Evolutionary conservation across 2,329 filamentous ascomycete species (phyloP).

Genomic region (Fusarium coffeatum): DNA sequence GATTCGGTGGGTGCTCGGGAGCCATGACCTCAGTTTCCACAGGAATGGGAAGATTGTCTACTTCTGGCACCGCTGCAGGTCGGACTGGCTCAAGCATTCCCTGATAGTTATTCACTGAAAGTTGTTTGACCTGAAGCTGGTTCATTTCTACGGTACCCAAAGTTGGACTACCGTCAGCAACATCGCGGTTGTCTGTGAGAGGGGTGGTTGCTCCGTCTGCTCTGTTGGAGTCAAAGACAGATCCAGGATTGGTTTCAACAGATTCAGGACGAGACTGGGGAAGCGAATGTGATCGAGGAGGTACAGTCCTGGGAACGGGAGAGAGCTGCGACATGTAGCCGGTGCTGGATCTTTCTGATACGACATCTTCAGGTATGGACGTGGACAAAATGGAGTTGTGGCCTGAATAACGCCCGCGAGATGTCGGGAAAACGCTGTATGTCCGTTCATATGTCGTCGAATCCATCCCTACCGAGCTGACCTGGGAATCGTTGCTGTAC

Average conservation of each 20-base stretch:
- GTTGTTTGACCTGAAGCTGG: constrained; percentile 29
- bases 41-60: constrained; percentile 45
- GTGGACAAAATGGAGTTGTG: constrained; percentile 42
- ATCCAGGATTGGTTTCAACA: constrained; percentile 41
- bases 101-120: constrained; percentile 34
- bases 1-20: constrained; percentile 33
- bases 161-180: constrained; percentile 42
- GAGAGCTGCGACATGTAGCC: constrained; percentile 34
- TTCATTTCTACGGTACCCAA: constrained; percentile 41
- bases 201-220: constrained; percentile 38
- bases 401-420: constrained; percentile 39
- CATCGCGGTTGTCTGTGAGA: constrained; percentile 39
- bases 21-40: constrained; percentile 36
- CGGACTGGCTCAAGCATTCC: constrained; percentile 19
- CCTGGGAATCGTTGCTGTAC: constrained; percentile 39
- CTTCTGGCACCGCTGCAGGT: constrained; percentile 21
- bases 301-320: constrained; percentile 26
- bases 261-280: constrained; percentile 45
- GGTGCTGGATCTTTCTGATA: constrained; percentile 35
- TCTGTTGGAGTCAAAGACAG: constrained; percentile 41
- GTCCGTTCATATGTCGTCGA: constrained; percentile 34
- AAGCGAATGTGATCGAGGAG: constrained; percentile 32
- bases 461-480: constrained; percentile 40
- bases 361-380: constrained; percentile 45
- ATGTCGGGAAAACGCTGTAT: constrained; percentile 43